Percentiles rank a stretch among this genome's conserved stretches.
Conservation (phyloP, 2,329 filamentous ascomycete species). For the Lasiodiplodia gonubiensis region DNA sequence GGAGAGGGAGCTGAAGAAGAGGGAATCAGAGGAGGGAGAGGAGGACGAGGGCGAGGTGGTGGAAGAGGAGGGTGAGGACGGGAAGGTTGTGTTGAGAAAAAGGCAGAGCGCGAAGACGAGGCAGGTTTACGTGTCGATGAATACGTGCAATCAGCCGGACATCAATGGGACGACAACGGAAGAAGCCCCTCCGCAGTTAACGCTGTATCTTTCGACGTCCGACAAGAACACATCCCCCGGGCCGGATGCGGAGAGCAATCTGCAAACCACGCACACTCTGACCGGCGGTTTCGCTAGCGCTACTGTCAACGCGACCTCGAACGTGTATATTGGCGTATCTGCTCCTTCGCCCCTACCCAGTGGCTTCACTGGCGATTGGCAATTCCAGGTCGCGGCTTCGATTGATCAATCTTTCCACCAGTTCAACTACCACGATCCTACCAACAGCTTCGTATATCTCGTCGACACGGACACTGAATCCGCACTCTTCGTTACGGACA, state of each 20-base stretch:
- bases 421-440: slow-evolving; percentile 60
- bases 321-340: slow-evolving; percentile 77
- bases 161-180: slow-evolving; percentile 57
- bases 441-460: slow-evolving; percentile 66
- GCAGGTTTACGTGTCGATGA: slow-evolving; percentile 80
- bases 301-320: slow-evolving; percentile 64
- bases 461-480: slow-evolving; percentile 84
- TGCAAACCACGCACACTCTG: slow-evolving; percentile 59
- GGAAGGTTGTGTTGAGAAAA: slow-evolving; percentile 31
- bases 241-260: slow-evolving; percentile 57
- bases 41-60: slow-evolving; percentile 25
- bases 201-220: slow-evolving; percentile 75
- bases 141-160: slow-evolving; percentile 79
- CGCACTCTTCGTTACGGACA: slow-evolving; percentile 78
- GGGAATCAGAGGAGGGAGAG: slow-evolving; percentile 10
- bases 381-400: slow-evolving; percentile 81
- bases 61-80: slow-evolving; percentile 28
- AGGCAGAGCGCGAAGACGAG: slow-evolving; percentile 46
- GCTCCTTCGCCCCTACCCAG: slow-evolving; percentile 67
- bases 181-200: slow-evolving; percentile 66
- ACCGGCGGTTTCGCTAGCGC: slow-evolving; percentile 72
- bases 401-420: slow-evolving; percentile 78
- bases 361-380: slow-evolving; percentile 69
- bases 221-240: slow-evolving; percentile 69
- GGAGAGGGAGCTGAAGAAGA: slow-evolving; percentile 28